phyloP scores from a whole-genome alignment of 2,329 filamentous ascomycete genomes.

The Exophiala oligosperma region DNA sequence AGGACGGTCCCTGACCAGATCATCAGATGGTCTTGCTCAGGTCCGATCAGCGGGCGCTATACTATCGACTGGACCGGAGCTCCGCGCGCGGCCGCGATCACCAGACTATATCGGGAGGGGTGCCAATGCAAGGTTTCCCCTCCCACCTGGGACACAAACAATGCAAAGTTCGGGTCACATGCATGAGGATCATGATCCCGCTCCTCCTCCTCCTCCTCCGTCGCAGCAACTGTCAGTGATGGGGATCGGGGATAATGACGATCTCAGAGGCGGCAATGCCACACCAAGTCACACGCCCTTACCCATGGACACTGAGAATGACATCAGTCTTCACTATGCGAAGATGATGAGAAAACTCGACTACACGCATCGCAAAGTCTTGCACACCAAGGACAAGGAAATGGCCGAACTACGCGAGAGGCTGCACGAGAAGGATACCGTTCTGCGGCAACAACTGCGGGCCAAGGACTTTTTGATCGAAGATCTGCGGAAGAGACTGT shows the following conservation, averaged over 20 bases:
- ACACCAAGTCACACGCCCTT: conserved; percentile 22
- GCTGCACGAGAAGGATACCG: conserved; percentile 34
- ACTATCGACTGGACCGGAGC: neutral
- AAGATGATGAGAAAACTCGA: conserved; percentile 35
- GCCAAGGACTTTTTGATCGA: conserved; percentile 33
- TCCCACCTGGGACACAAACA: conserved; percentile 6
- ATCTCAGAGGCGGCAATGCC: neutral
- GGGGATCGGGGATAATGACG: neutral
- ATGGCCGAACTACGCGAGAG: conserved; percentile 31
- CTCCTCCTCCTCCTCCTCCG: neutral
- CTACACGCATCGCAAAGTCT: conserved; percentile 31
- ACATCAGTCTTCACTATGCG: conserved; percentile 33
- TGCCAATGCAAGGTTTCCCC: conserved; percentile 14
- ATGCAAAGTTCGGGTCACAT: conserved; percentile 11
- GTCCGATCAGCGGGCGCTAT: conserved; percentile 19
- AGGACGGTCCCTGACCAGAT: neutral
- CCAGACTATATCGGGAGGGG: conserved; percentile 22
- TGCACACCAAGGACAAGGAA: conserved; percentile 34
- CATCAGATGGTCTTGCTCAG: conserved; percentile 8
- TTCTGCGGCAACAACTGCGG: conserved; percentile 34
- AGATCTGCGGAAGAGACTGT: conserved; percentile 30
- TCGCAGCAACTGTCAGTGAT: neutral
- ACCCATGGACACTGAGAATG: conserved; percentile 35
- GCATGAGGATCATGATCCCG: neutral
- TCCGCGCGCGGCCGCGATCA: conserved; percentile 10